These are phyloP conservation scores for Sugiyamaella mastotermitis DNA, from an alignment of 805 yeast species.

Conservation along the genomic window DNA sequence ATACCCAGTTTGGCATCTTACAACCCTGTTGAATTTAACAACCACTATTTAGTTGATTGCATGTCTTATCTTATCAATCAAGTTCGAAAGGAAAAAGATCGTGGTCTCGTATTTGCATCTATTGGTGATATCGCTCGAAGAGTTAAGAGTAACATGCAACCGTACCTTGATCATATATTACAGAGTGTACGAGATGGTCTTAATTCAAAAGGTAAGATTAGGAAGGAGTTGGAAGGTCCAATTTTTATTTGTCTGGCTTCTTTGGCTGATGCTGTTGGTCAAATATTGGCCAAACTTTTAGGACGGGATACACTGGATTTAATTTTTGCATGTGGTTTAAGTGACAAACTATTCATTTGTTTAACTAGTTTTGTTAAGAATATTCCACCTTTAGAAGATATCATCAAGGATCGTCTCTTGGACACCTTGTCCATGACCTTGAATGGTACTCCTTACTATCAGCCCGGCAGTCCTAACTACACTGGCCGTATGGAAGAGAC, in stretches of 20 bases:
- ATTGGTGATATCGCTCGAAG: conserved; percentile 78
- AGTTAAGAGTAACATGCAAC: conserved; percentile 77
- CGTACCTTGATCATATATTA: conserved; percentile 81
- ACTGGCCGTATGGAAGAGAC: conserved; percentile 51
- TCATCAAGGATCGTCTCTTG: conserved; percentile 65
- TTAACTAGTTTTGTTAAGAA: conserved; percentile 58
- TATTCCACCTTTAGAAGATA: conserved; percentile 73
- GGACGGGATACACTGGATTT: conserved; percentile 75
- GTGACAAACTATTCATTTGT: conserved; percentile 76
- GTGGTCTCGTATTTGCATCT: conserved; percentile 67
- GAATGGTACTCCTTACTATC: conserved; percentile 73
- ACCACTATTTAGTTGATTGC: conserved; percentile 73
- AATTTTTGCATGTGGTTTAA: conserved; percentile 75
- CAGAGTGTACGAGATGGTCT: conserved; percentile 79
- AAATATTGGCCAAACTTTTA: conserved; percentile 83
- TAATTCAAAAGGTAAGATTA: conserved; percentile 47
- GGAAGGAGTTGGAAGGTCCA: conserved; percentile 77
- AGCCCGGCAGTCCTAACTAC: conserved; percentile 81
- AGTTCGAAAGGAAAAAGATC: conserved; percentile 69
- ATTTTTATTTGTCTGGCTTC: conserved; percentile 85
- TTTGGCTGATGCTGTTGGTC: conserved; percentile 83
- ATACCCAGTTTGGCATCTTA: conserved; percentile 79
- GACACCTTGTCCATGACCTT: conserved; percentile 67
- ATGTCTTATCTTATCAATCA: conserved; percentile 72
- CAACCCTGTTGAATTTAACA: conserved; percentile 68